These are phyloP conservation scores for Priceomyces fermenticarens DNA, from an alignment of 805 yeast genomes.

Conservation along the genomic window DNA sequence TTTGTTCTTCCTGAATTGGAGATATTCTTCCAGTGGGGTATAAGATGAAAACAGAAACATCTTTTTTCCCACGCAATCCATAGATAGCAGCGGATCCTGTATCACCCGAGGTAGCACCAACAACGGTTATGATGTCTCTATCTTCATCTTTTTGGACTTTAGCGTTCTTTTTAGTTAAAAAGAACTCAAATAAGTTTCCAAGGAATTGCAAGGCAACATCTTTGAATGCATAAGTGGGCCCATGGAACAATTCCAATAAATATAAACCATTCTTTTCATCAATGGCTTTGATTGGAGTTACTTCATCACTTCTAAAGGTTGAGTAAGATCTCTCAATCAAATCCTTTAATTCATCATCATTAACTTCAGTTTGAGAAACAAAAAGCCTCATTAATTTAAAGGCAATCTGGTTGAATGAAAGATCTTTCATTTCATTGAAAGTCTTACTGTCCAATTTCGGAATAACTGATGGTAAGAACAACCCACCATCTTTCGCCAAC, in stretches of 20 bases:
- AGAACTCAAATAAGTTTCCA: slow-evolving; percentile 94
- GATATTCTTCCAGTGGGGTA: slow-evolving; percentile 98
- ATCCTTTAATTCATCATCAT: slow-evolving; percentile 59
- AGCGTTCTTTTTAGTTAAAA: slow-evolving; percentile 71
- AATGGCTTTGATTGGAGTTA: slow-evolving; percentile 78
- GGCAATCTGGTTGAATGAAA: slow-evolving; percentile 84
- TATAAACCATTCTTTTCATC: slow-evolving; percentile 59
- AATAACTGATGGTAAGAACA: slow-evolving; percentile 81
- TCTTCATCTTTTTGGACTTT: slow-evolving; percentile 45
- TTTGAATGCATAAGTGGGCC: slow-evolving; percentile 98
- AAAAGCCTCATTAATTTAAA: slow-evolving; percentile 80
- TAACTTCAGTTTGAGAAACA: slow-evolving; percentile 69
- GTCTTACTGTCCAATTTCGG: slow-evolving; percentile 63
- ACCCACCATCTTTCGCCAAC: slow-evolving; percentile 94
- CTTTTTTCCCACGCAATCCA: slow-evolving; percentile 95
- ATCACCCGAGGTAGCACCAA: slow-evolving; percentile 99
- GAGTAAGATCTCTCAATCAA: slow-evolving; percentile 76
- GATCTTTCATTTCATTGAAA: slow-evolving; percentile 63
- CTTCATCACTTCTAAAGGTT: slow-evolving; percentile 83
- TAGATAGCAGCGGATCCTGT: slow-evolving; percentile 99
- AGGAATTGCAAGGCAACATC: slow-evolving; percentile 98
- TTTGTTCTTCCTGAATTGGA: slow-evolving; percentile 96
- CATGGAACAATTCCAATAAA: slow-evolving; percentile 92
- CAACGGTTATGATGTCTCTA: slow-evolving; percentile 86
- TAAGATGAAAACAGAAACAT: slow-evolving; percentile 93